phyloP scores from a whole-genome alignment of 305 asterid species.

The Fraxinus greggii region DNA sequence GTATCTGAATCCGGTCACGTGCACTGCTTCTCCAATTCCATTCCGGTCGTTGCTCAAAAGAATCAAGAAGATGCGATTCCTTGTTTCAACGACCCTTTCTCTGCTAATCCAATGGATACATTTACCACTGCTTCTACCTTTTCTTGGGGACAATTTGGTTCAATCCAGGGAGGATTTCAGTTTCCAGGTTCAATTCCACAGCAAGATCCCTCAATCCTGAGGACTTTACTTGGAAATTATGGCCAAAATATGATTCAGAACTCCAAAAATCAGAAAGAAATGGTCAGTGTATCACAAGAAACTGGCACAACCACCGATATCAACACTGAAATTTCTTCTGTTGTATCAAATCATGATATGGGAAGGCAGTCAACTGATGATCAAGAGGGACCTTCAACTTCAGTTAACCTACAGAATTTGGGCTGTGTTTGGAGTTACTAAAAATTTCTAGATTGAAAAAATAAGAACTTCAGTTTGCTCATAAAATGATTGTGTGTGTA shows the following conservation, averaged over 20 bases:
- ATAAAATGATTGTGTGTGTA: background rate
- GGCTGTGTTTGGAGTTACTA: conserved; percentile 32
- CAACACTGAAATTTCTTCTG: conserved; percentile 28
- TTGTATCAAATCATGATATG: conserved; percentile 24
- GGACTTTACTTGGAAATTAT: conserved; percentile 34
- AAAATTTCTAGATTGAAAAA: background rate
- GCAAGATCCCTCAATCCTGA: conserved; percentile 27
- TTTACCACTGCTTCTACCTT: conserved; percentile 22
- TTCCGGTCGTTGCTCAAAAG: conserved; percentile 22
- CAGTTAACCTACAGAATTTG: conserved; percentile 15
- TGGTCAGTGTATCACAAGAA: conserved; percentile 27
- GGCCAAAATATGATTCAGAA: conserved; percentile 27
- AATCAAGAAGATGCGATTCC: conserved; percentile 27
- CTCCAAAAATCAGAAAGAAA: conserved; percentile 22
- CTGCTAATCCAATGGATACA: conserved; percentile 26
- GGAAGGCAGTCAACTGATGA: conserved; percentile 18
- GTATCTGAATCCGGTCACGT: conserved; percentile 37
- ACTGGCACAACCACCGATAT: conserved; percentile 19
- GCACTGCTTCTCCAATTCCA: conserved; percentile 72
- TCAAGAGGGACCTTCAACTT: conserved; percentile 22
- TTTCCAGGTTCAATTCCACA: conserved; percentile 27
- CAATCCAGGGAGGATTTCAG: conserved; percentile 28
- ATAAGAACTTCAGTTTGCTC: background rate
- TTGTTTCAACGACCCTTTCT: conserved; percentile 23
- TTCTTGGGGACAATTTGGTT: conserved; percentile 36